Percentiles rank a stretch among this genome's conserved stretches.
Evolutionary conservation across 2,329 filamentous ascomycete species (phyloP).

Genomic region (Fusarium pseudonygamai): DNA sequence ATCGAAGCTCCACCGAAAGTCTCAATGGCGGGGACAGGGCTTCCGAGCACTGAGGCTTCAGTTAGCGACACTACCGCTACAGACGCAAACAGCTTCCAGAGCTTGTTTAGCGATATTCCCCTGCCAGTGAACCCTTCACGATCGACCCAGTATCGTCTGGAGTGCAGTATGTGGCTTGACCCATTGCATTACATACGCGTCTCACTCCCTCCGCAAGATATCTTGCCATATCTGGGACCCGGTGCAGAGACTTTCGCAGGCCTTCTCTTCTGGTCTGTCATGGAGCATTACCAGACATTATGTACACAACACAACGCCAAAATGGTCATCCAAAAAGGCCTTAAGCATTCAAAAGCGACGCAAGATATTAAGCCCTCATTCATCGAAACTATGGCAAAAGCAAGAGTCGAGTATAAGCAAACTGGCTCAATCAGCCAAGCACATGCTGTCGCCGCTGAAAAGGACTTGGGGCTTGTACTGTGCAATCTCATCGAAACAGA

Average conservation of each 20-base stretch:
- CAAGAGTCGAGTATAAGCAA: neutral
- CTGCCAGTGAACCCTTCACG: fast-evolving
- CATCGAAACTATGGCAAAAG: constrained; percentile 3
- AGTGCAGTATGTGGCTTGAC: constrained; percentile 10
- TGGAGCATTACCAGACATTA: neutral
- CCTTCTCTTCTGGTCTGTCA: constrained; percentile 10
- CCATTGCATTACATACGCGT: neutral
- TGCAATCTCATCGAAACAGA: constrained; percentile 4
- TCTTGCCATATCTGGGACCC: neutral
- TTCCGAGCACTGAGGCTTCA: too few species aligned
- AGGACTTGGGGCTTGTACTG: neutral
- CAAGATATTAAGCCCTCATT: neutral
- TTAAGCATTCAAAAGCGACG: neutral
- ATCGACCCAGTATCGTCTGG: neutral
- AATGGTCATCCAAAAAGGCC: neutral
- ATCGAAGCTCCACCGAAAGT: fast-evolving
- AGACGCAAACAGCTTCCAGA: fast-evolving
- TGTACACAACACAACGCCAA: neutral
- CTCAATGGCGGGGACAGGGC: too few species aligned
- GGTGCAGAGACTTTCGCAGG: neutral
- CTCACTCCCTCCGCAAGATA: neutral
- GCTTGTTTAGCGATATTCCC: fast-evolving
- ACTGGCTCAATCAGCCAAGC: neutral
- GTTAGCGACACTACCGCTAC: too few species aligned
- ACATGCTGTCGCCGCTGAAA: neutral